phyloP scores from a whole-genome alignment of 208 protist species.

The Acanthamoeba sp. region DNA sequence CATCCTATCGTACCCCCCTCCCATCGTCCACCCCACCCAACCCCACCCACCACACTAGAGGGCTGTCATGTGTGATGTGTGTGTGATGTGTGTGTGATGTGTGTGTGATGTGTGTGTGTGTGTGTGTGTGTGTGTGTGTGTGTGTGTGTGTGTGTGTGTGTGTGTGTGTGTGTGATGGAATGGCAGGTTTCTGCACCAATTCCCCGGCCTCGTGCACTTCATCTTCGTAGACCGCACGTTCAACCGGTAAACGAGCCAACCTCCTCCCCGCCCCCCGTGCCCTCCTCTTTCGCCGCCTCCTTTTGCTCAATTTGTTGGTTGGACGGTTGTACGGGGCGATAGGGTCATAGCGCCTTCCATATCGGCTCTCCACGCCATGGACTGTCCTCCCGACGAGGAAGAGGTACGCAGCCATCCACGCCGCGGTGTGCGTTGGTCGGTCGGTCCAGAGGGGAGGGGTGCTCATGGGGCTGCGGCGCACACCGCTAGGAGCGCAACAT shows the following conservation, averaged over 20 bases:
- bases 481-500: conserved; percentile 1
- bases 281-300: not conserved
- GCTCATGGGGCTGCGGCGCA: too few species aligned
- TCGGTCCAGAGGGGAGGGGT: too few species aligned
- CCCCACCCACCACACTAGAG: not conserved
- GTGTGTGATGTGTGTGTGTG: too few species aligned
- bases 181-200: conserved; percentile 67
- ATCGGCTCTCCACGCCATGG: conserved; percentile 13
- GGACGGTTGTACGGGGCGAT: too few species aligned
- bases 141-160: too few species aligned
- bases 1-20: conserved; percentile 31
- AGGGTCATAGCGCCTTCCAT: conserved; percentile 70
- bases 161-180: too few species aligned
- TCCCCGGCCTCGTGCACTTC: conserved; percentile 74
- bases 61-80: too few species aligned
- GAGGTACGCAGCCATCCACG: too few species aligned
- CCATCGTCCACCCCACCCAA: not conserved
- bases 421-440: too few species aligned
- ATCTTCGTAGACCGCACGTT: conserved; percentile 69
- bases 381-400: conserved; percentile 1
- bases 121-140: too few species aligned
- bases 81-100: too few species aligned
- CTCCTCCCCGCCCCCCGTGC: not conserved
- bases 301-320: too few species aligned
- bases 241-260: not conserved